A percentile compares a stretch with the other conserved stretches of the same genome.
Evolutionary conservation across 176 grass and related monocot genomes (phyloP).

Genomic region (Carex pumila): DNA sequence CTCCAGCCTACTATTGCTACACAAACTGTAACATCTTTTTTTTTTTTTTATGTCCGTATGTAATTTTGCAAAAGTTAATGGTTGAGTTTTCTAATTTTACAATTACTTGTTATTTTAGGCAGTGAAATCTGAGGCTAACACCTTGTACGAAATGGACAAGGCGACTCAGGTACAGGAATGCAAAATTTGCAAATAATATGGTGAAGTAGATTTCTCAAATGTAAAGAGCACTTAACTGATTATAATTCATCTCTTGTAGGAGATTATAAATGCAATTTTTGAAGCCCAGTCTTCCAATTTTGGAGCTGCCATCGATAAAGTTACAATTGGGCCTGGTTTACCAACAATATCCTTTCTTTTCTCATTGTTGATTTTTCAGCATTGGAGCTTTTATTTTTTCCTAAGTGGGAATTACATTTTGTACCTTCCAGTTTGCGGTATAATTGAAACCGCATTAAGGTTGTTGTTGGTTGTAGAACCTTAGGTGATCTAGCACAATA

Average conservation of each 20-base stretch:
- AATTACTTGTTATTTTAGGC: constrained; percentile 38
- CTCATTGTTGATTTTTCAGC: constrained; percentile 1
- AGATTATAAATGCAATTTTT: constrained; percentile 76
- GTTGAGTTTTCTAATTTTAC: not conserved
- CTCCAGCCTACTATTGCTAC: constrained; percentile 96
- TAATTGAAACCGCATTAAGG: not conserved
- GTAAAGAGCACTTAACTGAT: not conserved
- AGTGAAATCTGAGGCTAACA: constrained; percentile 57
- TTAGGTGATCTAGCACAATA: not conserved
- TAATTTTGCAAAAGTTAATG: constrained; percentile 17
- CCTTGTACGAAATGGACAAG: constrained; percentile 86
- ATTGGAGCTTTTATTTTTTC: not conserved
- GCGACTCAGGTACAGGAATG: constrained; percentile 64
- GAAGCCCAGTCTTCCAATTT: constrained; percentile 61
- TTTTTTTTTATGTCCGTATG: not conserved
- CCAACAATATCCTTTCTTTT: constrained; percentile 80
- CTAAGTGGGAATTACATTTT: constrained; percentile 4
- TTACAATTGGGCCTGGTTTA: constrained; percentile 54
- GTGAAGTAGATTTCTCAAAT: constrained; percentile 2
- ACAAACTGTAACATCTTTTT: constrained; percentile 53
- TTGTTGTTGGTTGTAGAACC: not conserved
- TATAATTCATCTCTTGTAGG: constrained; percentile 34
- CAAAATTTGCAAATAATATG: not conserved
- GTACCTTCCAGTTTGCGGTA: not conserved
- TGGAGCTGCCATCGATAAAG: constrained; percentile 57